Conservation (phyloP, 2,329 filamentous ascomycete genomes). For the Blumeria graminis region DNA sequence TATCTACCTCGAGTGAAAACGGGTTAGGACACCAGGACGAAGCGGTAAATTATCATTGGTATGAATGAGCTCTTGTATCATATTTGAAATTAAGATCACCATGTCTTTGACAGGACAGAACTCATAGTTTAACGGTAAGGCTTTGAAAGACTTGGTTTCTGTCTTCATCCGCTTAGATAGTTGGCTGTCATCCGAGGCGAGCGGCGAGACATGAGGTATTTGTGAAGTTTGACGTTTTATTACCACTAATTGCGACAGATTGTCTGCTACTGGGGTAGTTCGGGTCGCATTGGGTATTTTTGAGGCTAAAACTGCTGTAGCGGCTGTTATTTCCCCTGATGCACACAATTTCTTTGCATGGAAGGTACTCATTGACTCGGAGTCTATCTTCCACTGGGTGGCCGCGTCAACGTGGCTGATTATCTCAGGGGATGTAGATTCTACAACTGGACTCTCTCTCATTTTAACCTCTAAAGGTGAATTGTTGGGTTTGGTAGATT, state of each 20-base stretch:
- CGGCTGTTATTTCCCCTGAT: neutral
- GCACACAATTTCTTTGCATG: neutral
- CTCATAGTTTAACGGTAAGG: slow-evolving; percentile 55
- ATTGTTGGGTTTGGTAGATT: too few species aligned
- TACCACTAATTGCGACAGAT: neutral
- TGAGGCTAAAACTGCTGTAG: neutral
- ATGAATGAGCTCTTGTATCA: slow-evolving; percentile 84
- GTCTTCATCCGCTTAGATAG: slow-evolving; percentile 28
- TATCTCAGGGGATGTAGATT: slow-evolving; percentile 2
- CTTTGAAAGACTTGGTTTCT: slow-evolving; percentile 26
- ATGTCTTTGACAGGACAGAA: slow-evolving; percentile 63
- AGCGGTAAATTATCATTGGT: slow-evolving; percentile 79
- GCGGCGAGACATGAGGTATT: neutral
- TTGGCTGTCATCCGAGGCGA: neutral
- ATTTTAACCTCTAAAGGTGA: too few species aligned
- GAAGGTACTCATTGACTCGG: neutral
- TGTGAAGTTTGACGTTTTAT: neutral
- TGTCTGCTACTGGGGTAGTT: neutral
- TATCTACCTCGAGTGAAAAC: slow-evolving; percentile 71
- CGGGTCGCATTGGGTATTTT: neutral
- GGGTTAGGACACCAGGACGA: slow-evolving; percentile 62
- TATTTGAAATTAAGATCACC: slow-evolving; percentile 74
- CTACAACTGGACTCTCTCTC: too few species aligned
- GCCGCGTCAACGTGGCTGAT: slow-evolving; percentile 12
- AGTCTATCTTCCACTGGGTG: slow-evolving; percentile 13